Conservation (phyloP, 73 alveolate species). For the Paramecium caudatum region DNA sequence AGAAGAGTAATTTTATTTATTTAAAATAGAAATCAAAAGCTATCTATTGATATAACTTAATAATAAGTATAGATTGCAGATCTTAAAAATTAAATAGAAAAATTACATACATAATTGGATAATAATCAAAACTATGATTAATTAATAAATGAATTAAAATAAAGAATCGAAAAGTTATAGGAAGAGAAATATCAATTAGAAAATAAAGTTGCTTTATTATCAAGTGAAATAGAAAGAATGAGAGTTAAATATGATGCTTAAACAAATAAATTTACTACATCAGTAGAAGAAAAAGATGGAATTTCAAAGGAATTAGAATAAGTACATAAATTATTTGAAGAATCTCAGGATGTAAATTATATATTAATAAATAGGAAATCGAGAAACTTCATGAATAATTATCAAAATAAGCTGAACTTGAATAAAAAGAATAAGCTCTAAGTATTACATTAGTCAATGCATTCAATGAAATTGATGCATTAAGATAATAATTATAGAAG, state of each 20-base stretch:
- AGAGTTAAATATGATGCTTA: conserved; percentile 43
- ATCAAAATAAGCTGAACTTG: not conserved
- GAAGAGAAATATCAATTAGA: conserved; percentile 51
- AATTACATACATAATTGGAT: not conserved
- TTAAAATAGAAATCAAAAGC: not conserved
- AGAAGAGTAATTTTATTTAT: conserved; percentile 6
- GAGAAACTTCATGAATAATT: conserved; percentile 19
- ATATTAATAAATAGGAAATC: conserved; percentile 15
- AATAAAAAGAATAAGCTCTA: conserved; percentile 49
- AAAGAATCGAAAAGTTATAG: conserved; percentile 18
- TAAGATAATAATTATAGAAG: conserved; percentile 5
- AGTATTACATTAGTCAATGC: conserved; percentile 21
- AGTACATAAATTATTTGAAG: conserved; percentile 5
- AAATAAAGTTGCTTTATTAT: conserved; percentile 42
- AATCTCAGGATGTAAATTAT: conserved; percentile 22
- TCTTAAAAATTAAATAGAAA: conserved; percentile 32
- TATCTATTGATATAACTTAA: not conserved
- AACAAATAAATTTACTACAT: not conserved
- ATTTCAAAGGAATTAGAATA: not conserved
- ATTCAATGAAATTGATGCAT: conserved; percentile 53
- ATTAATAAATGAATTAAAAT: conserved; percentile 30
- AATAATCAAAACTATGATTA: conserved; percentile 2
- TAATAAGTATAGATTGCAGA: not conserved
- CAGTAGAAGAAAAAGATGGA: not conserved
- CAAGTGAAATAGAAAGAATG: conserved; percentile 66